phyloP scores from a whole-genome alignment of 129 eudicot genomes.

The Artemisia argyi region DNA sequence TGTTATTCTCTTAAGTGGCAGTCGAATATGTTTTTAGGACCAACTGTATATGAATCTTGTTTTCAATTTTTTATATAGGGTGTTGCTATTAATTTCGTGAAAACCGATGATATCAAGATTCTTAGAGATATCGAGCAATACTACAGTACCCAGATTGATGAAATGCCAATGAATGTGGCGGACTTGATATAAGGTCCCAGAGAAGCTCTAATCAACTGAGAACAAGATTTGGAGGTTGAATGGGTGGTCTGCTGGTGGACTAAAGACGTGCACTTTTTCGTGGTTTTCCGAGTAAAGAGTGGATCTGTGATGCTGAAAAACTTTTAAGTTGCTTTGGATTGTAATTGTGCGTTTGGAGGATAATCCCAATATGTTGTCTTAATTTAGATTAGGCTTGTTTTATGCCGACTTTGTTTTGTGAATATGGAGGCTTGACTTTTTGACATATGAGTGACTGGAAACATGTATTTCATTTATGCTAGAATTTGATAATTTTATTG shows the following conservation, averaged over 20 bases:
- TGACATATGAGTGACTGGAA: background rate
- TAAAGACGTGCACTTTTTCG: background rate
- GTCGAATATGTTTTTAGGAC: background rate
- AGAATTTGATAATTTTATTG: constrained; percentile 8
- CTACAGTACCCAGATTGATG: constrained; percentile 97
- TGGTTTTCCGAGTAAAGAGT: constrained; percentile 25
- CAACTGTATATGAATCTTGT: background rate
- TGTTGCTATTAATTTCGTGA: constrained; percentile 97
- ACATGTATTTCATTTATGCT: background rate
- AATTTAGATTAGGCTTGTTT: constrained; percentile 19
- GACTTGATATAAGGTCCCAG: constrained; percentile 58
- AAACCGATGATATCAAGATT: constrained; percentile 85
- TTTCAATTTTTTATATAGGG: constrained; percentile 54
- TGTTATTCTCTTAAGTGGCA: too few species aligned
- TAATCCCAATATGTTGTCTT: constrained; percentile 15
- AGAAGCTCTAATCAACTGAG: background rate
- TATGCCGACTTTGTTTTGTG: constrained; percentile 31
- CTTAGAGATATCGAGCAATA: constrained; percentile 95
- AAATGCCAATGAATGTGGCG: constrained; percentile 96
- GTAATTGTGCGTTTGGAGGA: constrained; percentile 28
- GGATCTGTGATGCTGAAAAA: constrained; percentile 22
- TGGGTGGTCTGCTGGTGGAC: constrained; percentile 15
- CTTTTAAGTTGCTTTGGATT: constrained; percentile 19
- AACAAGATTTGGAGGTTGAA: background rate
- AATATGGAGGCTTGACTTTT: constrained; percentile 24